Evolutionary conservation across 768 basidiomycete species (phyloP).

Genomic region (Boletus rubescentipes): DNA sequence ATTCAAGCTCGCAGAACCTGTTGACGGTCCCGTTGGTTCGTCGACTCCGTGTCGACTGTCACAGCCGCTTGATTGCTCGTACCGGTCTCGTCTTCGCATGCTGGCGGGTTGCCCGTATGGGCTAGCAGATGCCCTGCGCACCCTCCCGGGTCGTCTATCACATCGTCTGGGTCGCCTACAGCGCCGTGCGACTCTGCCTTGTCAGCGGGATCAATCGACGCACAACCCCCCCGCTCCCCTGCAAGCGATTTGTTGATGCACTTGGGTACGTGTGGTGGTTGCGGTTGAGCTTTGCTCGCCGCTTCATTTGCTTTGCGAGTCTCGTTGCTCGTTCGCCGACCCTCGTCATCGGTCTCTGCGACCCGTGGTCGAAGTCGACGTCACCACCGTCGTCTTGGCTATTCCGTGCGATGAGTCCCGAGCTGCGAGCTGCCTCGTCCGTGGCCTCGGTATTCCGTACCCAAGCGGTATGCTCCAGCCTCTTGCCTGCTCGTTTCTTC

Average conservation of each 20-base stretch:
- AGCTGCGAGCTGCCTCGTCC: not conserved
- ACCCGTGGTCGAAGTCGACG: not conserved
- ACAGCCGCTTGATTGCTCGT: too few species aligned
- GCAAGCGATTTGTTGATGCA: not conserved
- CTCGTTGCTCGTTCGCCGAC: too few species aligned
- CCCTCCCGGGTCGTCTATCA: not conserved
- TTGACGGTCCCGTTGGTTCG: too few species aligned
- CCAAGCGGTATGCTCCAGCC: not conserved
- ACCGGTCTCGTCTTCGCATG: not conserved
- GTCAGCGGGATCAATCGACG: too few species aligned
- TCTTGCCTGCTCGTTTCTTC: not conserved
- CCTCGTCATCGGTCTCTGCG: too few species aligned
- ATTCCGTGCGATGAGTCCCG: not conserved
- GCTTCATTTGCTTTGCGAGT: not conserved
- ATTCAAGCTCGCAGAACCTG: not conserved
- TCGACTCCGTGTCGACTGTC: too few species aligned
- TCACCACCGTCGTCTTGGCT: not conserved
- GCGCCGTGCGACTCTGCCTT: too few species aligned
- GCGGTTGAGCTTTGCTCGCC: not conserved
- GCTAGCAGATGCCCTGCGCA: not conserved
- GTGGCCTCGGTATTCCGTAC: not conserved
- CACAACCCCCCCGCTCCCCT: too few species aligned
- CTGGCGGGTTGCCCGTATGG: too few species aligned
- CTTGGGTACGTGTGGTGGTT: not conserved
- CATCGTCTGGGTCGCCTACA: too few species aligned